A percentile compares a stretch with the other conserved stretches of the same genome.
Conservation (phyloP, 2,329 filamentous ascomycete species). For the Botrytis galanthina region DNA sequence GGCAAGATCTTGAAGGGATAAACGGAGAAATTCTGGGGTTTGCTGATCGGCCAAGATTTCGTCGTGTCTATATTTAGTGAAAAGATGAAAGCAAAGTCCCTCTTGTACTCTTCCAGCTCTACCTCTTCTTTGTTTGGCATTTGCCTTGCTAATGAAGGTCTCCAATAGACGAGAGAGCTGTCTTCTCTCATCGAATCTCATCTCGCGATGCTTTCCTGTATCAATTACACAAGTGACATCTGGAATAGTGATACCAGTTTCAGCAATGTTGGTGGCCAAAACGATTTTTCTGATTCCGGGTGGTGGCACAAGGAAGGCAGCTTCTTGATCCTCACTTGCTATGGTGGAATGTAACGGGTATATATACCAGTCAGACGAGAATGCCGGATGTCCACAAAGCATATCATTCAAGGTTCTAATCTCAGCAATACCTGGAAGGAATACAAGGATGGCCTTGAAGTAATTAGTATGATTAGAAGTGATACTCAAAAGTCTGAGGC, state of each 20-base stretch:
- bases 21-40: conserved; percentile 90
- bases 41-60: conserved; percentile 84
- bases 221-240: conserved; percentile 97
- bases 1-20: conserved; percentile 91
- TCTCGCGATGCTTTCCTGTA: conserved; percentile 94
- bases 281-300: conserved; percentile 86
- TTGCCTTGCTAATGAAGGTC: conserved; percentile 91
- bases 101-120: conserved; percentile 94
- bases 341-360: conserved; percentile 93
- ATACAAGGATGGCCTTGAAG: conserved; percentile 78
- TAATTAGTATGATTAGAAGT: neutral
- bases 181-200: conserved; percentile 91
- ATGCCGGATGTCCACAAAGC: conserved; percentile 71
- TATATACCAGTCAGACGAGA: conserved; percentile 75
- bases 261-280: conserved; percentile 94
- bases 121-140: conserved; percentile 91
- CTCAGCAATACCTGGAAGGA: conserved; percentile 91
- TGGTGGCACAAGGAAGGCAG: conserved; percentile 83
- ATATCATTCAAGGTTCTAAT: conserved; percentile 87
- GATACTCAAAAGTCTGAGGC: neutral
- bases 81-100: conserved; percentile 92
- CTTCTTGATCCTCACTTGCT: conserved; percentile 93
- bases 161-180: conserved; percentile 90
- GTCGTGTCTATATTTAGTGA: conserved; percentile 87
- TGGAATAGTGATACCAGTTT: conserved; percentile 97